A percentile compares a stretch with the other conserved stretches of the same genome.
phyloP scores from a whole-genome alignment of 1,284 basidiomycete genomes.

The Fistulinella staudtii region DNA sequence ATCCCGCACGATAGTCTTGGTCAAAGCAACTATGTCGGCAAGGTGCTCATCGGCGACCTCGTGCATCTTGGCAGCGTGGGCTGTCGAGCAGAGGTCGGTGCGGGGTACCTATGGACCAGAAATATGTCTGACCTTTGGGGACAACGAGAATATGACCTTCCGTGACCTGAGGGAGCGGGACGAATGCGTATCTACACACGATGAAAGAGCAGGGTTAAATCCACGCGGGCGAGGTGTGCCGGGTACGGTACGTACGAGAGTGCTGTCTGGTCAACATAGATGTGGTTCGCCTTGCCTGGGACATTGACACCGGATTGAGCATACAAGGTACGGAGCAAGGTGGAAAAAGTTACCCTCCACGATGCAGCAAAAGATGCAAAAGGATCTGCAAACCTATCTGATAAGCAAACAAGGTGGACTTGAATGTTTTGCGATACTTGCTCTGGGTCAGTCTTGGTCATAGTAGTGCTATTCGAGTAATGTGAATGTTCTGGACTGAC shows the following conservation, averaged over 20 bases:
- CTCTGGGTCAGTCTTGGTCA: too few relatives aligned
- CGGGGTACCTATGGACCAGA: too few relatives aligned
- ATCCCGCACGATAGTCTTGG: conserved; percentile 82
- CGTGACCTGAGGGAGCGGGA: conserved; percentile 85
- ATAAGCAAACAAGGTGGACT: too few relatives aligned
- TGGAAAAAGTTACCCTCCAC: too few relatives aligned
- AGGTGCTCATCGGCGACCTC: conserved; percentile 80
- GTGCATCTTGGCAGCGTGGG: conserved; percentile 74
- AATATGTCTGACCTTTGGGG: conserved; percentile 65
- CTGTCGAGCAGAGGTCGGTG: conserved; percentile 36
- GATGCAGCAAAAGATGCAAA: too few relatives aligned
- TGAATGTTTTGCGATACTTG: too few relatives aligned
- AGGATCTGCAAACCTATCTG: too few relatives aligned
- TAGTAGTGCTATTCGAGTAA: too few relatives aligned
- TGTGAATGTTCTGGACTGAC: too few relatives aligned
- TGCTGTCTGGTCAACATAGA: conserved; percentile 78
- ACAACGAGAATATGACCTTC: conserved; percentile 84
- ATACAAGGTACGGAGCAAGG: too few relatives aligned
- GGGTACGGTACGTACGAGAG: conserved; percentile 46
- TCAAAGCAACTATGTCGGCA: conserved; percentile 68
- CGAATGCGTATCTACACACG: conserved; percentile 66
- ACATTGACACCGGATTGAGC: too few relatives aligned
- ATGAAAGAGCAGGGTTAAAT: neutral
- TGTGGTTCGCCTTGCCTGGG: too few relatives aligned
- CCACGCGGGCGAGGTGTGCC: neutral